phyloP scores from a whole-genome alignment of 495 filamentous ascomycete genomes.

The Lophiostoma macrostomum region DNA sequence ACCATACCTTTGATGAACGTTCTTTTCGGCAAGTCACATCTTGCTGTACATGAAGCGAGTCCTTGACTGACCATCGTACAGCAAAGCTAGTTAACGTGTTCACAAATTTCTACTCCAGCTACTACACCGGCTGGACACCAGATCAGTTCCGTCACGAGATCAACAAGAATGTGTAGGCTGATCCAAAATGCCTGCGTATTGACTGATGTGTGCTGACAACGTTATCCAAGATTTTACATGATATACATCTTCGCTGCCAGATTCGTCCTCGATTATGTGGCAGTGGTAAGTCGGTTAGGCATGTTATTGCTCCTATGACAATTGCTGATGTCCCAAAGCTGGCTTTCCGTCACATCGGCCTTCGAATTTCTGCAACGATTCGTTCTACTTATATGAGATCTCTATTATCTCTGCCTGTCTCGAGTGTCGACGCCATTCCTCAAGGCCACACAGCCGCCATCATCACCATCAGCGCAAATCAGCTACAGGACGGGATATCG shows the following conservation, averaged over 20 bases:
- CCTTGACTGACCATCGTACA: no score
- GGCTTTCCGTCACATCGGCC: background rate
- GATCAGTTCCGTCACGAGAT: background rate
- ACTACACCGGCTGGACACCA: background rate
- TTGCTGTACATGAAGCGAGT: no score
- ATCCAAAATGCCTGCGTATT: no score
- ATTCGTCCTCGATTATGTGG: constrained; percentile 2
- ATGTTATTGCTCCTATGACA: background rate
- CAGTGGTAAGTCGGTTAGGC: constrained; percentile 46
- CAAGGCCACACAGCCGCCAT: background rate
- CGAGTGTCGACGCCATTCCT: constrained; percentile 2
- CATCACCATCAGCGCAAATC: constrained; percentile 8
- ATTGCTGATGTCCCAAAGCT: background rate
- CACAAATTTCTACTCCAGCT: background rate
- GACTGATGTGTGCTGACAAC: background rate
- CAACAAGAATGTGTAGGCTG: no score
- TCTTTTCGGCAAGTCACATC: constrained; percentile 7
- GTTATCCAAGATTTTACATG: background rate
- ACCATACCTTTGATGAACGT: constrained; percentile 10
- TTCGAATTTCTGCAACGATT: constrained; percentile 3
- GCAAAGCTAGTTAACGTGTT: background rate
- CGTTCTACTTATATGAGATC: background rate
- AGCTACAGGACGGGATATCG: constrained; percentile 5
- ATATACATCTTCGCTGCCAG: constrained; percentile 6
- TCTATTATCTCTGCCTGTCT: background rate